Evolutionary conservation across 805 yeast genomes (phyloP), one percentile per base, ranked within the genome.

Genomic region (Metschnikowia bowlesiae): DNA sequence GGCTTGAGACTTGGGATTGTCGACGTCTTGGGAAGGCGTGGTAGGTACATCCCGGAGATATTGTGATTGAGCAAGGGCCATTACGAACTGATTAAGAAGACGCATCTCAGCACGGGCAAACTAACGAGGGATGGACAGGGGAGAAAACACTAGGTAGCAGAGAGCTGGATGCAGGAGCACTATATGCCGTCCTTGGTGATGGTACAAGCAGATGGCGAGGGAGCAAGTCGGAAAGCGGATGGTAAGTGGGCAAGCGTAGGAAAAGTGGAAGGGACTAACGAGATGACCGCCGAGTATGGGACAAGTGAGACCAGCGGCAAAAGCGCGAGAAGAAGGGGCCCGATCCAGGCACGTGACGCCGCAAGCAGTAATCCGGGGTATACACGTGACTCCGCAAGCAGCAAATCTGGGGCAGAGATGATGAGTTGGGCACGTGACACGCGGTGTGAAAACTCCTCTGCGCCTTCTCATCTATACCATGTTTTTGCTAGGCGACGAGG

Each of bases 401-500:
- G n/a, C 14, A 11, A 37, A 32, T 42, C 45, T 26, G 46, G 46
- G 39, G 46, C 29, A 34, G 46, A 22, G 22, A 4, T 3, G 22
- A 22, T 22, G 22, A 5, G 22, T 5, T 3, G 22, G 5, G 9
- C 47, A 48, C 51, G 51, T 44, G 51, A 36, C 48, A 14, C 48
- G 36, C 47, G 47, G 11, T 10, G 14, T 16, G 16, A 45, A 37
- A 45, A 45, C 11, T 8, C 10, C 10, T 8, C n/a, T 31, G 42
- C 14, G 51, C 47, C 44, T 37, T 28, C 33, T 9, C 46, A 31
- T 44, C 48, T 22, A 26, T 10, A 36, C 29, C 34, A 57, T 56
- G n/a, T 58, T 58, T 45, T 38, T 58, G 18, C 54, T 58, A 33
- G 62, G 62, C 3, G 39, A 53, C 31, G 56, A 57, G 11, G 56